Percentiles rank a stretch among this genome's conserved stretches.
Evolutionary conservation across 2,329 filamentous ascomycete genomes (phyloP).

Genomic region (Stagonosporopsis cucurbitacearum): DNA sequence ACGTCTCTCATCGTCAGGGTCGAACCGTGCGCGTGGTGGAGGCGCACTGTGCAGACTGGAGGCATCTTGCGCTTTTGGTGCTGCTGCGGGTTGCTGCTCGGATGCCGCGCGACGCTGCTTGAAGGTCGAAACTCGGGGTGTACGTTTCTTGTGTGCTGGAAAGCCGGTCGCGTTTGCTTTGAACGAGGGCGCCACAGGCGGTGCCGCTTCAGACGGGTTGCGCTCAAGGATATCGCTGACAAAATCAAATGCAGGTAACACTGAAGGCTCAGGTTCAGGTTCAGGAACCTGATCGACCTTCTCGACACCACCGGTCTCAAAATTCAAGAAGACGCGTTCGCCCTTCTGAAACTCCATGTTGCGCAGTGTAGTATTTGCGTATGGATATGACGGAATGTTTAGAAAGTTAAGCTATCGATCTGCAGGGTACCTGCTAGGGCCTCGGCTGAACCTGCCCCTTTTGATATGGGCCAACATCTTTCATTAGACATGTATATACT

Average conservation of each 20-base stretch:
- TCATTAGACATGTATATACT: too few relatives aligned
- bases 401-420: background rate
- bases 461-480: background rate
- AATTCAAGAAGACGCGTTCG: slow-evolving; percentile 66
- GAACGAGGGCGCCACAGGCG: slow-evolving; percentile 68
- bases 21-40: slow-evolving; percentile 23
- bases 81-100: slow-evolving; percentile 24
- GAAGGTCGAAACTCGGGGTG: slow-evolving; percentile 72
- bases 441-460: slow-evolving; percentile 1
- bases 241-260: slow-evolving; percentile 55
- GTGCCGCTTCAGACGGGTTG: slow-evolving; percentile 63
- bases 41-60: slow-evolving; percentile 16
- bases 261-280: slow-evolving; percentile 21
- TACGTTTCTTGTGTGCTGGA: slow-evolving; percentile 84
- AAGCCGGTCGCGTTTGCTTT: slow-evolving; percentile 72
- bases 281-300: slow-evolving; percentile 41
- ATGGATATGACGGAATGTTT: slow-evolving; percentile 6
- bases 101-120: slow-evolving; percentile 67
- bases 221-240: slow-evolving; percentile 84
- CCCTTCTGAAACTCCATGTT: slow-evolving; percentile 60
- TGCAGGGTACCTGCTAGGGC: slow-evolving; percentile 19
- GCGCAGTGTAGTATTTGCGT: background rate
- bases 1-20: slow-evolving; percentile 65
- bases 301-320: slow-evolving; percentile 61
- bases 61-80: slow-evolving; percentile 24